phyloP scores from a whole-genome alignment of 495 filamentous ascomycete genomes.

The Penicillium fimorum region DNA sequence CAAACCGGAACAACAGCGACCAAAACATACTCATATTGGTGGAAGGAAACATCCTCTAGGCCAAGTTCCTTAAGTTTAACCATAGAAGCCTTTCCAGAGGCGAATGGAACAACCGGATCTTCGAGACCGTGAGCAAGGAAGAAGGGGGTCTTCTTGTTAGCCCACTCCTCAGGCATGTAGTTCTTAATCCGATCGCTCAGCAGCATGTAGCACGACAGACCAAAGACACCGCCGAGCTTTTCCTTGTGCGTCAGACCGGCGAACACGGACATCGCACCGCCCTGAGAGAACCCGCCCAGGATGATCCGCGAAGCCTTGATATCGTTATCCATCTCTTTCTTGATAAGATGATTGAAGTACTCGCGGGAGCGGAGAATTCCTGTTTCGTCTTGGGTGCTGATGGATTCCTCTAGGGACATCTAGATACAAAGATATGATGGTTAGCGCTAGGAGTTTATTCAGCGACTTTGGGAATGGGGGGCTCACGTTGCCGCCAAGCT shows the following conservation, averaged over 20 bases:
- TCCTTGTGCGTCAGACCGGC: constrained; percentile 68
- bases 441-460: neutral
- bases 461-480: neutral
- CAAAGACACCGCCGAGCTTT: constrained; percentile 85
- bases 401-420: constrained; percentile 48
- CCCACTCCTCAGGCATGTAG: constrained; percentile 58
- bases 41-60: constrained; percentile 67
- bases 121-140: constrained; percentile 82
- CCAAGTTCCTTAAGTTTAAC: constrained; percentile 63
- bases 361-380: constrained; percentile 72
- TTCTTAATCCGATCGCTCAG: constrained; percentile 69
- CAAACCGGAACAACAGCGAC: neutral
- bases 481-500: constrained; percentile 48
- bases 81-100: constrained; percentile 65
- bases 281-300: constrained; percentile 67
- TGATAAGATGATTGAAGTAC: constrained; percentile 78
- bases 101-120: constrained; percentile 67
- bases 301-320: constrained; percentile 82
- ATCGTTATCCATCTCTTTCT: constrained; percentile 76
- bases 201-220: constrained; percentile 78
- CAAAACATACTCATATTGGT: constrained; percentile 65
- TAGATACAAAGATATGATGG: constrained; percentile 14
- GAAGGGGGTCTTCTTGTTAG: constrained; percentile 78
- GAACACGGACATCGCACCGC: constrained; percentile 59
- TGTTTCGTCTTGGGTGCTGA: constrained; percentile 67